Evolutionary conservation across 805 yeast genomes (phyloP), one percentile per base, ranked within the genome.

Genomic region (Metschnikowia chrysomelidarum): DNA sequence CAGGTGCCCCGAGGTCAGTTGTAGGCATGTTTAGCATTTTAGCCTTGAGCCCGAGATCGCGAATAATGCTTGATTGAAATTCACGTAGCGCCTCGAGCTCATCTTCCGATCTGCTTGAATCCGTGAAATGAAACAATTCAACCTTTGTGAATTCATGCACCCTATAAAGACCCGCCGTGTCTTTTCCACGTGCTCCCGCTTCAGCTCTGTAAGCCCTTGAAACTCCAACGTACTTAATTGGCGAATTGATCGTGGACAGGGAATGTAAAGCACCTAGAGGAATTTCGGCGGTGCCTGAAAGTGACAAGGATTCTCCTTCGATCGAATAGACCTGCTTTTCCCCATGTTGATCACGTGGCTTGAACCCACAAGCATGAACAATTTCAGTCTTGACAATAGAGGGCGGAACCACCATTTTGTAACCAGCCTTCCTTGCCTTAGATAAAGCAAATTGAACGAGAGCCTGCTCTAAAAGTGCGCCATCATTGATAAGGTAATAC

Each of bases 131-230:
- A 51, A 91, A 93, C 35, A 93, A 62, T 56, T 93, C 98, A 1
- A 93, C 95, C 57, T 93, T 93, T 8, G 95, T 86, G 58, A 93
- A 93, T 62, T 93, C 98, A 56, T 93, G 98, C 16, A 93, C 97
- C 27, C 98, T 68, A 50, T 93, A 93, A 1, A 93, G 66, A 0
- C 98, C 98, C 49, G 82, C 79, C 0, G 97, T 87, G 47, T 87
- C 97, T 46, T 76, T 77, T 2, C 98, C 98, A 37, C 96, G 75
- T 2, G 98, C 93, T 2, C 98, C 98, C 0, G 98, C 98, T 56
- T 93, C 98, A 0, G 97, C 96, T 43, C 98, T 70, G 54, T 80
- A 93, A 43, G 95, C 78, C 44, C 97, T 70, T 35, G 94, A 82
- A 1, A 87, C 70, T 1, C 97, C 98, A 9, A 79, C 93, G 19